Percentiles rank a stretch among this genome's conserved stretches.
Evolutionary conservation across 176 grass and related monocot species (phyloP).

Genomic region (Zea mays): Zm-B73-REFERENCE-NAM-5.0 NC_050102.1:107301501-107302000

Average conservation of each 20-base stretch:
- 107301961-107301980: constrained; percentile 4
- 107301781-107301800: constrained; percentile 1
- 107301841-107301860: neutral
- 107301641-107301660: neutral
- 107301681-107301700: neutral
- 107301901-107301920: constrained; percentile 13
- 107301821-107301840: neutral
- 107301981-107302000: neutral
- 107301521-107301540: constrained; percentile 2
- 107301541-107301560: neutral
- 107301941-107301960: constrained; percentile 5
- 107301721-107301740: neutral
- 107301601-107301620: constrained; percentile 15
- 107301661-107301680: constrained; percentile 24
- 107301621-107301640: neutral
- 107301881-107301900: neutral
- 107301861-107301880: constrained; percentile 11
- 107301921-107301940: constrained; percentile 14
- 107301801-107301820: constrained; percentile 5
- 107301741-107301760: neutral
- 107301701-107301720: neutral
- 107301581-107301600: constrained; percentile 28
- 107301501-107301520: neutral
- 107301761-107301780: neutral
- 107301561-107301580: neutral